These are phyloP conservation scores for Nicotiana paniculata DNA, from an alignment of 257 asterid species.

Conservation along the genomic window DNA sequence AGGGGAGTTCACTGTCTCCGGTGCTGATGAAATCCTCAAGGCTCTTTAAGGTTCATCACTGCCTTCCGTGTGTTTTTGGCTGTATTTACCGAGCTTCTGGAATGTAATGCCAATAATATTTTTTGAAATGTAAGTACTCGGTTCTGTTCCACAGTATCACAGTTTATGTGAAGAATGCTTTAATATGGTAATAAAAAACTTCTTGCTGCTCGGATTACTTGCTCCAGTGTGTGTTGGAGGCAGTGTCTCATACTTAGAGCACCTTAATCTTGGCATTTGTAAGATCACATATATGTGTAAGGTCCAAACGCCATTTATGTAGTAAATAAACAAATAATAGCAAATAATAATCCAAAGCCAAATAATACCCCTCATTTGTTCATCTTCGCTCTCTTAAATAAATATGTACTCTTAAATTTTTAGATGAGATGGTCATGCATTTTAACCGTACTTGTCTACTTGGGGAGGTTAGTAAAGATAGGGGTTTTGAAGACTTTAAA, in stretches of 20 bases:
- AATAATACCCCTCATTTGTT: too few species aligned
- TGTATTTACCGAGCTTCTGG: not conserved
- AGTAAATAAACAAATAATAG: too few species aligned
- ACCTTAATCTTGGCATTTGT: too few species aligned
- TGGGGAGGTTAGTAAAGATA: too few species aligned
- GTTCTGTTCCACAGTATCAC: not conserved
- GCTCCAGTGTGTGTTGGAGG: not conserved
- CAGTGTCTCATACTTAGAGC: not conserved
- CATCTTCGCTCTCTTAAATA: too few species aligned
- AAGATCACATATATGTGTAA: too few species aligned
- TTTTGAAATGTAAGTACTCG: not conserved
- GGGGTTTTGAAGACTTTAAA: too few species aligned
- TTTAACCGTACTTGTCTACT: too few species aligned
- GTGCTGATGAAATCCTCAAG: constrained; percentile 83
- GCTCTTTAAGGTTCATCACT: constrained; percentile 41
- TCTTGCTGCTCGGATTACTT: not conserved
- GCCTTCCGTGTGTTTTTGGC: not conserved
- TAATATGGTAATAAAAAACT: not conserved
- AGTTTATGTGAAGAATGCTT: not conserved
- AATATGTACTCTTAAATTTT: too few species aligned
- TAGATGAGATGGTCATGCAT: too few species aligned
- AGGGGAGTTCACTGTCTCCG: constrained; percentile 86
- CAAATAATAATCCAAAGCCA: too few species aligned
- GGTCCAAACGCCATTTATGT: too few species aligned
- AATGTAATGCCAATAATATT: not conserved